Conservation (phyloP, 768 basidiomycete genomes). For the Pleurotus tuber-regium region DNA sequence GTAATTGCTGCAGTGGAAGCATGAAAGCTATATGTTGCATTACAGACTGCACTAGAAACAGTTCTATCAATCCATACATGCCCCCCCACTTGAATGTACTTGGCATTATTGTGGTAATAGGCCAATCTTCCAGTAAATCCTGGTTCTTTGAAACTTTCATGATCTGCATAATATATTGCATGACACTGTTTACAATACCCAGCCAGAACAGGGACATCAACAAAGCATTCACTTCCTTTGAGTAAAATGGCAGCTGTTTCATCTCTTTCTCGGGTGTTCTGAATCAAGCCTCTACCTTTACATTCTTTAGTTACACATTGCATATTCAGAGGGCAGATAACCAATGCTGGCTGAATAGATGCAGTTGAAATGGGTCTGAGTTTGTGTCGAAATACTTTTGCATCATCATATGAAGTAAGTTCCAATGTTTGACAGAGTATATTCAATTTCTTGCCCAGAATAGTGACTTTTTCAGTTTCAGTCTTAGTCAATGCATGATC, state of each 20-base stretch:
- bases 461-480: too few relatives aligned
- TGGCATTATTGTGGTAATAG: constrained; percentile 13
- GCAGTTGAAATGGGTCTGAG: neutral
- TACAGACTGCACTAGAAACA: constrained; percentile 14
- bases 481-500: too few relatives aligned
- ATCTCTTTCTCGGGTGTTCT: constrained; percentile 1
- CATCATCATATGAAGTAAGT: neutral
- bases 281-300: neutral
- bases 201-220: constrained; percentile 14
- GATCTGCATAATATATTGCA: constrained; percentile 18
- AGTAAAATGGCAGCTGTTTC: constrained; percentile 16
- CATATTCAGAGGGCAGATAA: neutral
- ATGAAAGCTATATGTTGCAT: constrained; percentile 19
- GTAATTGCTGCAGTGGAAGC: constrained; percentile 17
- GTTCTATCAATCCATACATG: constrained; percentile 15
- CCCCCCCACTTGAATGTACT: constrained; percentile 15
- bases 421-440: neutral
- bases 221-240: constrained; percentile 6
- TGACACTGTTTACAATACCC: constrained; percentile 16
- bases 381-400: neutral
- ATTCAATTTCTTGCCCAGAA: too few relatives aligned
- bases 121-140: neutral
- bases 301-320: constrained; percentile 8
- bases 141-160: constrained; percentile 15
- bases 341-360: neutral